Base-by-base conservation (phyloP, 306 rosid genomes). In the Quercus suber region DNA sequence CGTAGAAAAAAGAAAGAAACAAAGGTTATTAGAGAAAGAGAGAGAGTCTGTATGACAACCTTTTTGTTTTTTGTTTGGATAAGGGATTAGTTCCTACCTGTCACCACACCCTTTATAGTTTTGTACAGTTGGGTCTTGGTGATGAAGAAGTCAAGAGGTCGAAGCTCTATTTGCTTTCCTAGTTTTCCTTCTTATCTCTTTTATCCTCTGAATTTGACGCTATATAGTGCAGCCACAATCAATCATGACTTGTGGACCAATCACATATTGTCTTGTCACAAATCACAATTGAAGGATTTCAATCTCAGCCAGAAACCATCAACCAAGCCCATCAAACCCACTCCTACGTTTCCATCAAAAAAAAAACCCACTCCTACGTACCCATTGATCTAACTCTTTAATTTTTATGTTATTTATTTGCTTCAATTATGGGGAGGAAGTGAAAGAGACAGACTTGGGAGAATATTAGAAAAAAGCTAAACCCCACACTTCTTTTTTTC, bases 91-190 rank as follows among this genome's bases (percentile, higher is more conserved):
- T 64, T 85, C 56, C 35, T 33, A 65, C 78, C 58, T 73, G 78
- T 51, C 78, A 25, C 17, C 55, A 43, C 71, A 71, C 18, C 75
- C 84, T 81, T 60, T 35, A 61, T 70, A 72, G 75, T 76, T 73
- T 79, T 81, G 82, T 74, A 76, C 61, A 23, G 79, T 63, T 81
- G 81, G 55, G 45, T 41, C 45, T 41, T 41, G 45, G 45, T 41
- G 45, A 41, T 67, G 70, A 72, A 79, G 78, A 73, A 74, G 85
- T 81, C 82, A 78, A 83, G 78, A 75, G 55, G 5, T 37, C 31
- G 45, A 20, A 55, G 7, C 35, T 51, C 73, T 55, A 19, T 28
- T 63, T 52, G 28, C 72, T n/a, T 27, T 25, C 49, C 37, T 30
- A 27, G 12, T 49, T n/a, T 27, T 25, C 51, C 55, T 30, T 15